Percentiles rank a stretch among this genome's conserved stretches.
Conservation (phyloP, 176 grass and related monocot genomes). For the Cenchrus fungigraminus region DNA sequence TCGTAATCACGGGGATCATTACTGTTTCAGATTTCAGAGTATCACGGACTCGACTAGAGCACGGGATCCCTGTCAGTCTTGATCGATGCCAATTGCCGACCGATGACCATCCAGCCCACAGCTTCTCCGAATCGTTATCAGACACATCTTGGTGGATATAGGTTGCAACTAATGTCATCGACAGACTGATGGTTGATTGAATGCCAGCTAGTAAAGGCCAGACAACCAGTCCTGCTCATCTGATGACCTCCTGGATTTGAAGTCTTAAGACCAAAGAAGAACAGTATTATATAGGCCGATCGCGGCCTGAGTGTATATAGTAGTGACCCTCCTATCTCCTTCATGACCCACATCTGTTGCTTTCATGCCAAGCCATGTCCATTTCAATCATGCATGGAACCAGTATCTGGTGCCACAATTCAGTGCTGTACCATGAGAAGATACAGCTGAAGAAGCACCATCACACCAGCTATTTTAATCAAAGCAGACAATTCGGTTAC, state of each 20-base stretch:
- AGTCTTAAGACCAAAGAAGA: not conserved
- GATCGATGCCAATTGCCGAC: not conserved
- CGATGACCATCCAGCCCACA: not conserved
- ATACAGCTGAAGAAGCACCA: not conserved
- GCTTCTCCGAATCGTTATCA: not conserved
- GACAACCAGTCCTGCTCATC: constrained; percentile 27
- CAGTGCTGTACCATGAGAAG: not conserved
- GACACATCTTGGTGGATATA: constrained; percentile 17
- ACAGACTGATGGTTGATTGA: not conserved
- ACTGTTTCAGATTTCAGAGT: not conserved
- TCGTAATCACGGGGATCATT: not conserved
- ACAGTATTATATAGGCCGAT: not conserved
- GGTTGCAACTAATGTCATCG: not conserved
- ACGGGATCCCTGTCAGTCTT: not conserved
- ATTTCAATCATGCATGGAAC: constrained; percentile 25
- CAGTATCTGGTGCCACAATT: not conserved
- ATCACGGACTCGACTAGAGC: not conserved
- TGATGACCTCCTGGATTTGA: not conserved
- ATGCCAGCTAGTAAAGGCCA: constrained; percentile 35
- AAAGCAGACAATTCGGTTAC: not conserved
- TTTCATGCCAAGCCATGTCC: constrained; percentile 27
- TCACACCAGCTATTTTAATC: not conserved
- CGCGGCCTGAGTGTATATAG: not conserved
- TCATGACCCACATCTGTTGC: constrained; percentile 26
- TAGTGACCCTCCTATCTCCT: constrained; percentile 3